A percentile compares a stretch with the other conserved stretches of the same genome.
Conservation (phyloP, 805 yeast species). For the Priceomyces medius region DNA sequence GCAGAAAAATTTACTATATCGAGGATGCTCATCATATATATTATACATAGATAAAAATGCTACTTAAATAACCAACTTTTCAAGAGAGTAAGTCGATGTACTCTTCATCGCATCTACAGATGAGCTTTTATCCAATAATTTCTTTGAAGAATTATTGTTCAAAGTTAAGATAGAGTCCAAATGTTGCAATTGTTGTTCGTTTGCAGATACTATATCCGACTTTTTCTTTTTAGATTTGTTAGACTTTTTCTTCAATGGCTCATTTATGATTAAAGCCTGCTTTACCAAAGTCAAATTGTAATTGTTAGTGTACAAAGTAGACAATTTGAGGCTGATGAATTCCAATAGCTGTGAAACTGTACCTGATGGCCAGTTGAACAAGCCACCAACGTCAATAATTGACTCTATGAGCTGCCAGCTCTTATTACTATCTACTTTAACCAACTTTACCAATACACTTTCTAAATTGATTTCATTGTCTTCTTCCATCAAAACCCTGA, state of each 20-base stretch:
- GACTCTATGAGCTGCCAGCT: conserved; percentile 64
- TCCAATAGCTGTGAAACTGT: conserved; percentile 45
- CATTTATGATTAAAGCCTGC: conserved; percentile 36
- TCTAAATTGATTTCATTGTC: conserved; percentile 33
- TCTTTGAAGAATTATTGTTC: conserved; percentile 26
- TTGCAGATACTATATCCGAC: conserved; percentile 25
- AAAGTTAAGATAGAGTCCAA: conserved; percentile 35
- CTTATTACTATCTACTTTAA: conserved; percentile 41
- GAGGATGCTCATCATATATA: not conserved
- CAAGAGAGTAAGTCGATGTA: conserved; percentile 56
- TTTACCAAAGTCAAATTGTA: conserved; percentile 47
- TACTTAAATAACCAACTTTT: conserved; percentile 31
- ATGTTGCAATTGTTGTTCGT: conserved; percentile 25
- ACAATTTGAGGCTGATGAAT: conserved; percentile 49
- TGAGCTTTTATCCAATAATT: conserved; percentile 21
- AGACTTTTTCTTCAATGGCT: conserved; percentile 21
- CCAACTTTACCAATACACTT: conserved; percentile 31
- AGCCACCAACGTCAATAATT: conserved; percentile 70
- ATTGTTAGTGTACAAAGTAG: conserved; percentile 41
- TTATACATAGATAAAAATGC: conserved; percentile 5
- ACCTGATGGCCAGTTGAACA: conserved; percentile 61
- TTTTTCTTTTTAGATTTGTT: conserved; percentile 19
- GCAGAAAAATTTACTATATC: not conserved
- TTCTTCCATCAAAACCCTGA: conserved; percentile 33
- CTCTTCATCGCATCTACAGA: conserved; percentile 35